phyloP scores from a whole-genome alignment of 2,329 filamentous ascomycete genomes.

The Pseudocercospora pini-densiflorae region DNA sequence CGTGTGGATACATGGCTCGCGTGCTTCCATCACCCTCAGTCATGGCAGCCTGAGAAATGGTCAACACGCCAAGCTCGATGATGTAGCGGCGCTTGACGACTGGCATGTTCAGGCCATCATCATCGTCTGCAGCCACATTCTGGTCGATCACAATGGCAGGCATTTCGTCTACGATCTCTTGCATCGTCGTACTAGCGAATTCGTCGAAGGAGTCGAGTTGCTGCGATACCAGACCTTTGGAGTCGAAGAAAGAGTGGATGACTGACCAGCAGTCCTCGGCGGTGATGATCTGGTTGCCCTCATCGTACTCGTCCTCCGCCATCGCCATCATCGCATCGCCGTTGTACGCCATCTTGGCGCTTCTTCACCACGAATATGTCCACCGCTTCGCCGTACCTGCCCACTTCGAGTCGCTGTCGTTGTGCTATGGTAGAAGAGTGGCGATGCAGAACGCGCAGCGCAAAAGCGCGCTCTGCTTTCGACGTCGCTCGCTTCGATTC shows the following conservation, averaged over 20 bases:
- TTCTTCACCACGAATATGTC: not conserved
- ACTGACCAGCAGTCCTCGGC: conserved; percentile 99
- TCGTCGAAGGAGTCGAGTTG: conserved; percentile 99
- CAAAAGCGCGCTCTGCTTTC: conserved; percentile 23
- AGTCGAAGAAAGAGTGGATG: conserved; percentile 95
- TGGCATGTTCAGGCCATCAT: conserved; percentile 66
- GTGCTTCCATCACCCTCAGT: conserved; percentile 92
- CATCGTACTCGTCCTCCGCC: conserved; percentile 30
- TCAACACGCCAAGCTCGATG: conserved; percentile 89
- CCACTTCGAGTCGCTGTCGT: not conserved
- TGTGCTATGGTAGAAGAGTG: not conserved
- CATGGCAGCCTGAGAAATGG: conserved; percentile 86
- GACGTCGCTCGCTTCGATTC: not conserved
- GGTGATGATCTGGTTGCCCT: conserved; percentile 64
- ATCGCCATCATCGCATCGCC: conserved; percentile 32
- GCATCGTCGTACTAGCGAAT: conserved; percentile 91
- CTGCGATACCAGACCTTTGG: conserved; percentile 93
- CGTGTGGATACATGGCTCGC: conserved; percentile 85
- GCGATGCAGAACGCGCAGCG: conserved; percentile 25
- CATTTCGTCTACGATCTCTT: conserved; percentile 92
- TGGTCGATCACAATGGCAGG: conserved; percentile 92
- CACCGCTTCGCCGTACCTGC: not conserved
- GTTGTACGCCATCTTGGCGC: conserved; percentile 27
- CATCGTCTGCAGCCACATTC: conserved; percentile 75
- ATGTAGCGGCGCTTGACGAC: conserved; percentile 91